phyloP scores from a whole-genome alignment of 352 stramenopile species.

The Blastocystis sp. region DNA sequence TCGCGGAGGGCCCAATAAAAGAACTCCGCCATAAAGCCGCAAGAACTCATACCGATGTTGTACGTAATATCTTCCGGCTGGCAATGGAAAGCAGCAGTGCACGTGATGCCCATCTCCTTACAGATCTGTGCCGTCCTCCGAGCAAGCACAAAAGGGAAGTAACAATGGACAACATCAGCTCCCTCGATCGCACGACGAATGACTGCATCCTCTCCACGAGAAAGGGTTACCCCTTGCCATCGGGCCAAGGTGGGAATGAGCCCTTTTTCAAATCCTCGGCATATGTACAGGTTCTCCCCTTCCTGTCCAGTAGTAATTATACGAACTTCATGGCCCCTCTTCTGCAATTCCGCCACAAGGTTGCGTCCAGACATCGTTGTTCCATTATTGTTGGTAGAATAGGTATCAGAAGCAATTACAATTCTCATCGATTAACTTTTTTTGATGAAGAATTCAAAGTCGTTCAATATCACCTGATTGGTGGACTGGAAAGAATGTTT shows the following conservation, averaged over 20 bases:
- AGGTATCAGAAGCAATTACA: background rate
- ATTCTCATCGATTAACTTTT: conserved; percentile 36
- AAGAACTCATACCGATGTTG: conserved; percentile 50
- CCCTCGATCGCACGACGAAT: conserved; percentile 26
- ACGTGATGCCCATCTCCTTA: conserved; percentile 15
- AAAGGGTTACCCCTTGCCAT: conserved; percentile 37
- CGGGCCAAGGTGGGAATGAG: conserved; percentile 12
- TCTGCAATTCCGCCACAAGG: background rate
- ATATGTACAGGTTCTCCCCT: conserved; percentile 14
- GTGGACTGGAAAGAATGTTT: too few relatives aligned
- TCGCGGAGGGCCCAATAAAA: conserved; percentile 21
- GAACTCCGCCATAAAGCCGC: background rate
- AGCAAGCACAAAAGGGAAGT: conserved; percentile 37
- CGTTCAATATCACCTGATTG: too few relatives aligned
- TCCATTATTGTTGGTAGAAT: conserved; percentile 38
- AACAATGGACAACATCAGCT: conserved; percentile 56
- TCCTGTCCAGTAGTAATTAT: conserved; percentile 4
- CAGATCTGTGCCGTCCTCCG: background rate
- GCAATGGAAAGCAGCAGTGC: conserved; percentile 34
- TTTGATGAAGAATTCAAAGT: background rate
- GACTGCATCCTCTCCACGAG: background rate
- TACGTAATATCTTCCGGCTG: conserved; percentile 58
- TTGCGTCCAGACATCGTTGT: conserved; percentile 48
- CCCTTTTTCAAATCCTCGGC: background rate
- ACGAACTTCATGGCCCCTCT: conserved; percentile 46